Percentiles rank a stretch among this genome's conserved stretches.
These are phyloP conservation scores for Sarcodon sp. DNA, from an alignment of 768 basidiomycete genomes.

Conservation along the genomic window DNA sequence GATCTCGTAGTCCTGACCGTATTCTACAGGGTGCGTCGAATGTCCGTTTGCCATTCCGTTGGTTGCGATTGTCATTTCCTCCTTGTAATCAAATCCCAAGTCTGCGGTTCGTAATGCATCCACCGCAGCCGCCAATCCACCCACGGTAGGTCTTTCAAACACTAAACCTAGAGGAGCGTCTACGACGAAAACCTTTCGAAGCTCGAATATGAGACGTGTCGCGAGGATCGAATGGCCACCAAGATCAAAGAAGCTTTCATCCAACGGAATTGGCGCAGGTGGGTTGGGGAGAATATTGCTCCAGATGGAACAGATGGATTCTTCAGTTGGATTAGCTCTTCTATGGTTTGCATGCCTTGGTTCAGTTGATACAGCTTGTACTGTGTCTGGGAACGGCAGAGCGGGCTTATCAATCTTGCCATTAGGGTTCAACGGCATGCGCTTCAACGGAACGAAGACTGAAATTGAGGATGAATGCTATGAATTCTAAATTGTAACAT, in stretches of 20 bases:
- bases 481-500: neutral
- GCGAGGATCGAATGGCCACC: constrained; percentile 98
- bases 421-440: constrained; percentile 98
- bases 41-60: neutral
- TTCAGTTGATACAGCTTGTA: constrained; percentile 38
- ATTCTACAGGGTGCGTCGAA: constrained; percentile 30
- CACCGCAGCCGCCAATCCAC: constrained; percentile 61
- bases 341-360: constrained; percentile 20
- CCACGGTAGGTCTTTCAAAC: constrained; percentile 83
- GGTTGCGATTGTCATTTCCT: neutral
- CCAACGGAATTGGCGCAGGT: constrained; percentile 64
- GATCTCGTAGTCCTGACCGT: constrained; percentile 64
- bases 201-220: constrained; percentile 92
- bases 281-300: constrained; percentile 64
- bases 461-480: neutral
- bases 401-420: constrained; percentile 99
- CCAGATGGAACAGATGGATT: constrained; percentile 81
- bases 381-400: constrained; percentile 96
- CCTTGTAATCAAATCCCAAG: constrained; percentile 47
- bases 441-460: constrained; percentile 90
- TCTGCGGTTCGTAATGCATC: constrained; percentile 69
- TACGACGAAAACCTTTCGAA: constrained; percentile 84
- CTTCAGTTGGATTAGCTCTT: constrained; percentile 55
- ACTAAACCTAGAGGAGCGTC: constrained; percentile 86
- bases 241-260: constrained; percentile 96